Percentiles rank a stretch among this genome's conserved stretches.
phyloP scores from a whole-genome alignment of 2,329 filamentous ascomycete genomes.

The Arthrinium puccinioides region DNA sequence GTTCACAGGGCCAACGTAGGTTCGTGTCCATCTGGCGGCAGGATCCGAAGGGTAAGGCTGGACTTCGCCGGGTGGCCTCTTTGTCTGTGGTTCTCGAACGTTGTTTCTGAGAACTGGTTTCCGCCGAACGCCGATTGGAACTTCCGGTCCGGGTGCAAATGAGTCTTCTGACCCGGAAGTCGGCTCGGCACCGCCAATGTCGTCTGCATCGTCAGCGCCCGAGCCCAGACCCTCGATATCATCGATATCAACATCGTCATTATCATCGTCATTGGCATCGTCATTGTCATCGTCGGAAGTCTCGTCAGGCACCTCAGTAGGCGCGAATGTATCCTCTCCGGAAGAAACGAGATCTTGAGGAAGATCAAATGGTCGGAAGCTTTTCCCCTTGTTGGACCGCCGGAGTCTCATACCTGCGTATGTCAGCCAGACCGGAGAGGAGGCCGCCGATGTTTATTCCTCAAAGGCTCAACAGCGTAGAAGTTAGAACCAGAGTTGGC shows the following conservation, averaged over 20 bases:
- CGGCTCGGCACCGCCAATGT: not conserved
- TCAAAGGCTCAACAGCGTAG: too few relatives aligned
- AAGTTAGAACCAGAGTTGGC: too few relatives aligned
- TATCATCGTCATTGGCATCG: conserved; percentile 8
- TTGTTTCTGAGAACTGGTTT: conserved; percentile 5
- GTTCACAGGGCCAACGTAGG: conserved; percentile 23
- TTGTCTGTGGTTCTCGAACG: conserved; percentile 5
- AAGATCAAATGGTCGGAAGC: conserved; percentile 14
- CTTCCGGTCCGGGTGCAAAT: not conserved
- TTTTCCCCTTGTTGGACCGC: conserved; percentile 20
- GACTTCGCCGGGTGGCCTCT: conserved; percentile 13
- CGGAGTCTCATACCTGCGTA: conserved; percentile 25
- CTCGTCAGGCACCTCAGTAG: not conserved
- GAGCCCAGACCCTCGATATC: not conserved
- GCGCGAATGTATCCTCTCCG: conserved; percentile 13
- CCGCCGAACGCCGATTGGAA: not conserved
- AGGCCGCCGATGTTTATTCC: too few relatives aligned
- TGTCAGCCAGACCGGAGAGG: too few relatives aligned
- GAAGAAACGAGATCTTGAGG: conserved; percentile 11
- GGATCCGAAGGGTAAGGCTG: conserved; percentile 22
- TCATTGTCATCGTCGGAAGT: conserved; percentile 4
- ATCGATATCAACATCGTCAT: not conserved
- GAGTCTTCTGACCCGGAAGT: not conserved
- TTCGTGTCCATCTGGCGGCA: conserved; percentile 23
- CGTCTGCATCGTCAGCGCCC: conserved; percentile 3